Conservation (phyloP, 352 stramenopile species). For the Globisporangium okanoganense region DNA sequence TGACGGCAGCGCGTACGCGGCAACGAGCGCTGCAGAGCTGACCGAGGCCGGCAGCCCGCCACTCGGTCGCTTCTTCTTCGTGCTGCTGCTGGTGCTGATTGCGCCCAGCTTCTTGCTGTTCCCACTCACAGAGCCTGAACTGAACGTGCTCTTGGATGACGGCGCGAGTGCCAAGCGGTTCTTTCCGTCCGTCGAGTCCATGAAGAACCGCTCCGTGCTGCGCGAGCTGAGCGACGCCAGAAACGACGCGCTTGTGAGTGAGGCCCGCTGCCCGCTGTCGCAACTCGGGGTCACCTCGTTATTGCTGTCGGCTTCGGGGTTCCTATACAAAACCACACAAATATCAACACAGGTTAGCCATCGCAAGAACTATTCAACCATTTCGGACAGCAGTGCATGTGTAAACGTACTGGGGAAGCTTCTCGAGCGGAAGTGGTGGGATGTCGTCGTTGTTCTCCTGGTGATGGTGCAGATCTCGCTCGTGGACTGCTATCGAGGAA, state of each 20-base stretch:
- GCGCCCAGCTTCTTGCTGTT: conserved; percentile 24
- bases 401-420: conserved; percentile 38
- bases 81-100: conserved; percentile 16
- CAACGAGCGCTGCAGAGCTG: conserved; percentile 5
- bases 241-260: conserved; percentile 8
- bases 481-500: conserved; percentile 1
- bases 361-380: neutral
- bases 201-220: conserved; percentile 28
- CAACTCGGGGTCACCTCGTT: conserved; percentile 19
- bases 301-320: conserved; percentile 22
- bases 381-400: neutral
- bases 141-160: conserved; percentile 13
- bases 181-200: conserved; percentile 16
- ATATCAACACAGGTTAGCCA: neutral
- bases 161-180: conserved; percentile 10
- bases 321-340: conserved; percentile 10
- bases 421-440: conserved; percentile 47
- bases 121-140: conserved; percentile 2
- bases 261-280: conserved; percentile 7
- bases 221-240: conserved; percentile 28
- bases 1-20: conserved; percentile 17
- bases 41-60: neutral
- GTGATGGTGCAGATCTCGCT: neutral
- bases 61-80: conserved; percentile 19
- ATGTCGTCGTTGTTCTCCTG: conserved; percentile 52